Evolutionary conservation across 2,329 filamentous ascomycete genomes (phyloP).

Genomic region (Fusarium nygamai): DNA sequence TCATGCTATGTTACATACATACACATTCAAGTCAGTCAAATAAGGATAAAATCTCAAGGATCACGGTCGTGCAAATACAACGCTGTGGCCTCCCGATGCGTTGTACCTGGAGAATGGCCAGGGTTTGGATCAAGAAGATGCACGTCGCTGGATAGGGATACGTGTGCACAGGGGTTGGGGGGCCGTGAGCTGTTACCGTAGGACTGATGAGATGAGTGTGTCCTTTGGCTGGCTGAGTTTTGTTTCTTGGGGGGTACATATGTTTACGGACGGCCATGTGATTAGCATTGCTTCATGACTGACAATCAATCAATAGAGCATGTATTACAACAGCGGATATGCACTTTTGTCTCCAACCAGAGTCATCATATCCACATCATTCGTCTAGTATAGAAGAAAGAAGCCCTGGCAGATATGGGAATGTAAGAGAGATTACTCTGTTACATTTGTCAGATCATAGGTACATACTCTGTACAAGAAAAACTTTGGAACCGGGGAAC

Average conservation of each 20-base stretch:
- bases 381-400: background rate
- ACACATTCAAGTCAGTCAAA: background rate
- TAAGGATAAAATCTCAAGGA: constrained; percentile 5
- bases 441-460: constrained; percentile 26
- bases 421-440: background rate
- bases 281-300: background rate
- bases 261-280: constrained; percentile 14
- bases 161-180: constrained; percentile 35
- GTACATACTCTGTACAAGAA: background rate
- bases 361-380: background rate
- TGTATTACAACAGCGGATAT: background rate
- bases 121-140: constrained; percentile 33
- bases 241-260: background rate
- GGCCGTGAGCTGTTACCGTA: constrained; percentile 24
- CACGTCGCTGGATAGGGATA: constrained; percentile 43
- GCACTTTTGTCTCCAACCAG: background rate
- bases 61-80: constrained; percentile 17
- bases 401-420: background rate
- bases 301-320: background rate
- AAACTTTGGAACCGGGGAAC: constrained; percentile 9
- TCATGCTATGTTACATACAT: background rate
- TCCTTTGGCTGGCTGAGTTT: constrained; percentile 8
- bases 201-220: constrained; percentile 23
- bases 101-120: constrained; percentile 31
- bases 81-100: constrained; percentile 24